Conservation (phyloP, 306 rosid species). For the Canavalia ensiformis region DNA sequence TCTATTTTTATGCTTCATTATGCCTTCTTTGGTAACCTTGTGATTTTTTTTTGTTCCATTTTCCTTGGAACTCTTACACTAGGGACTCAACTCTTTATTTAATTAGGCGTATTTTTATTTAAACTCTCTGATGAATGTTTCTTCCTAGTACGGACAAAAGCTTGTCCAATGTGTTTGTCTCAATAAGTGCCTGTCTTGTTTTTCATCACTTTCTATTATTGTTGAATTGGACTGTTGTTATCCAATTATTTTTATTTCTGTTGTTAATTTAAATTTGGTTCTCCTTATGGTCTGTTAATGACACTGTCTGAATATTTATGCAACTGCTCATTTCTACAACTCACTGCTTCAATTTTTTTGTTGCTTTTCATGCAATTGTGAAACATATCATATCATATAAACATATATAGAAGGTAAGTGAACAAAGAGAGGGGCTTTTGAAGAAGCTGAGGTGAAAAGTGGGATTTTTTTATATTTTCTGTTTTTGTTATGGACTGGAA, state of each 20-base stretch:
- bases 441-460: slow-evolving; percentile 35
- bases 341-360: slow-evolving; percentile 27
- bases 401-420: slow-evolving; percentile 38
- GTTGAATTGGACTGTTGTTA: slow-evolving; percentile 1
- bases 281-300: background rate
- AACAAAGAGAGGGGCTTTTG: slow-evolving; percentile 39
- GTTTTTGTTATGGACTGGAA: slow-evolving; percentile 79
- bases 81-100: slow-evolving; percentile 19
- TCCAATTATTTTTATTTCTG: slow-evolving; percentile 1
- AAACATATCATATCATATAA: background rate
- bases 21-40: slow-evolving; percentile 29
- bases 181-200: slow-evolving; percentile 13
- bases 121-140: slow-evolving; percentile 14
- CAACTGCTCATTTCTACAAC: slow-evolving; percentile 1
- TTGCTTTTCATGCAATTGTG: slow-evolving; percentile 38
- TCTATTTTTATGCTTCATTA: slow-evolving; percentile 33
- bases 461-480: background rate
- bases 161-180: slow-evolving; percentile 45
- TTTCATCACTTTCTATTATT: slow-evolving; percentile 20
- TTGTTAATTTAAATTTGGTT: slow-evolving; percentile 32
- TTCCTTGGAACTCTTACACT: slow-evolving; percentile 44
- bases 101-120: background rate
- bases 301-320: slow-evolving; percentile 6
- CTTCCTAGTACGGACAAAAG: slow-evolving; percentile 39
- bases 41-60: slow-evolving; percentile 39